Evolutionary conservation across 2,329 filamentous ascomycete genomes (phyloP).

Genomic region (Monosporascus sp.): DNA sequence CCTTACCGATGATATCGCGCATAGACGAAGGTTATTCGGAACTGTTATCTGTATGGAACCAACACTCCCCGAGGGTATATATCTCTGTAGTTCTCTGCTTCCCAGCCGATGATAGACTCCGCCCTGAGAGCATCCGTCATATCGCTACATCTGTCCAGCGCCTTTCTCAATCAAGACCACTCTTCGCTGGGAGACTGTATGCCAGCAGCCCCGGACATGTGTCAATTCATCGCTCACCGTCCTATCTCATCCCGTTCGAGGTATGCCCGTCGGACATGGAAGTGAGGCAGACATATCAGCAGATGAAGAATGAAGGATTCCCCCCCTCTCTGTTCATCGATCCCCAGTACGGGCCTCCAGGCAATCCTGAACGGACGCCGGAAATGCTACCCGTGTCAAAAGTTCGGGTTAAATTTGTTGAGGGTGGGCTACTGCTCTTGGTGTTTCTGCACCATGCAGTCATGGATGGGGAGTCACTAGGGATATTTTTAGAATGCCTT

Average conservation of each 20-base stretch:
- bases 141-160: slow-evolving; percentile 21
- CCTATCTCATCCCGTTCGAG: slow-evolving; percentile 24
- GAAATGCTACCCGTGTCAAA: slow-evolving; percentile 30
- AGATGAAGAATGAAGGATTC: slow-evolving; percentile 20
- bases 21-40: slow-evolving; percentile 18
- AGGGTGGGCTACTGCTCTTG: slow-evolving; percentile 35
- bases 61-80: slow-evolving; percentile 28
- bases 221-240: slow-evolving; percentile 18
- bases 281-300: slow-evolving; percentile 16
- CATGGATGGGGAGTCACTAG: slow-evolving; percentile 36
- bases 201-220: slow-evolving; percentile 17
- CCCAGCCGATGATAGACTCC: slow-evolving; percentile 20
- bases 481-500: slow-evolving; percentile 34
- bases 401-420: slow-evolving; percentile 34
- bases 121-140: slow-evolving; percentile 17
- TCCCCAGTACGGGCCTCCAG: slow-evolving; percentile 18
- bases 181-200: slow-evolving; percentile 25
- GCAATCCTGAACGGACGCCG: slow-evolving; percentile 12
- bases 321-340: slow-evolving; percentile 23
- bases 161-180: slow-evolving; percentile 22
- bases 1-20: slow-evolving; percentile 18
- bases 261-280: slow-evolving; percentile 10
- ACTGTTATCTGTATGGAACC: slow-evolving; percentile 28
- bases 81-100: slow-evolving; percentile 30
- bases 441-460: slow-evolving; percentile 38